Evolutionary conservation across 2,329 filamentous ascomycete species (phyloP).

Genomic region (Clonostachys sp.): DNA sequence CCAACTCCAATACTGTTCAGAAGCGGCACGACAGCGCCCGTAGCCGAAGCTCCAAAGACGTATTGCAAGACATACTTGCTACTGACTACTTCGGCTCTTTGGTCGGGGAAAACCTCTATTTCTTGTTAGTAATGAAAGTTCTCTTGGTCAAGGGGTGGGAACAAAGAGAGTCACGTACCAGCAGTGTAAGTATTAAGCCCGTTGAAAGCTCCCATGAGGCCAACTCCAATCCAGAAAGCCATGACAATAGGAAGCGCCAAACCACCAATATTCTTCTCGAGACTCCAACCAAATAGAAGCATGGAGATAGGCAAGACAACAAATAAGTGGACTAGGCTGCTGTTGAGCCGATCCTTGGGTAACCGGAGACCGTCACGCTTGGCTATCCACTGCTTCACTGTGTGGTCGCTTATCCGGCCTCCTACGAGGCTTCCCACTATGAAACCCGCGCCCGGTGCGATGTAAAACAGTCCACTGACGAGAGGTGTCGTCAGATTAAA

Average conservation of each 20-base stretch:
- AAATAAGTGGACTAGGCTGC: constrained; percentile 19
- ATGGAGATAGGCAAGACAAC: constrained; percentile 20
- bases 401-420: constrained; percentile 38
- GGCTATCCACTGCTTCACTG: constrained; percentile 30
- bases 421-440: constrained; percentile 61
- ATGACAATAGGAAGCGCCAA: constrained; percentile 24
- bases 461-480: constrained; percentile 63
- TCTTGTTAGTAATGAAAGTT: background rate
- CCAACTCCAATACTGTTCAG: constrained; percentile 1
- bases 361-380: constrained; percentile 23
- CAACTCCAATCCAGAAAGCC: constrained; percentile 22
- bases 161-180: constrained; percentile 12
- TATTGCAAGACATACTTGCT: constrained; percentile 11
- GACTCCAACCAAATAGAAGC: constrained; percentile 27
- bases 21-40: background rate
- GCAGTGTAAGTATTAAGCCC: constrained; percentile 32
- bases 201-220: constrained; percentile 28
- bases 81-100: constrained; percentile 8
- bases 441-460: constrained; percentile 64
- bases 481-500: constrained; percentile 60
- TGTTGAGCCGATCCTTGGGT: constrained; percentile 23
- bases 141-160: too few species aligned
- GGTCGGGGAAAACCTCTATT: constrained; percentile 7
- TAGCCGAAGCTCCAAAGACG: constrained; percentile 4
- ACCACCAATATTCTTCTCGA: constrained; percentile 21